phyloP scores from a whole-genome alignment of 202 grass and related monocot species.

The Schoenoplectus triqueter region DNA sequence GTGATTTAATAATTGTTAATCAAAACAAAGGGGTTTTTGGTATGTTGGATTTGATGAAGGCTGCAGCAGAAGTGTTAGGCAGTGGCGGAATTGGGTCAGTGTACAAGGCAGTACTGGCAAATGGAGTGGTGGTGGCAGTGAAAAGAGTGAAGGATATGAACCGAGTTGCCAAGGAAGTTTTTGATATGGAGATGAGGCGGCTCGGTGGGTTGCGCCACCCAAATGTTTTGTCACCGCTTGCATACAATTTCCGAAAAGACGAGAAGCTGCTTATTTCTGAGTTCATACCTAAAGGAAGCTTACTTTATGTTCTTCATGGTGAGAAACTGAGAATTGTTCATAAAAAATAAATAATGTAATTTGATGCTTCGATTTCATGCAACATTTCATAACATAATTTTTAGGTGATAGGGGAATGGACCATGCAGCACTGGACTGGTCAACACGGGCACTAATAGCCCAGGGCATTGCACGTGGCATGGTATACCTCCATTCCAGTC shows the following conservation, averaged over 20 bases:
- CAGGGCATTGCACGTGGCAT: slow-evolving; percentile 57
- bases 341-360: background rate
- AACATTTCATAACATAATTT: background rate
- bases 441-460: slow-evolving; percentile 59
- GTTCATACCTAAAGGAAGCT: slow-evolving; percentile 86
- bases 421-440: slow-evolving; percentile 75
- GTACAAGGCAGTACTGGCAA: slow-evolving; percentile 83
- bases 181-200: slow-evolving; percentile 64
- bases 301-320: slow-evolving; percentile 86
- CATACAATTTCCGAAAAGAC: slow-evolving; percentile 75
- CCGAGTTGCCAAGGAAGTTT: slow-evolving; percentile 54
- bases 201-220: slow-evolving; percentile 59
- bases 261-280: slow-evolving; percentile 87
- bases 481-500: slow-evolving; percentile 60
- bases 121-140: slow-evolving; percentile 59
- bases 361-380: slow-evolving; percentile 6
- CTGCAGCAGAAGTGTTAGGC: slow-evolving; percentile 74
- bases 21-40: slow-evolving; percentile 70
- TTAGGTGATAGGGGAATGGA: slow-evolving; percentile 76
- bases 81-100: slow-evolving; percentile 60
- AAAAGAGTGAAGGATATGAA: slow-evolving; percentile 92
- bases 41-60: slow-evolving; percentile 86
- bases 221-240: slow-evolving; percentile 75
- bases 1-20: slow-evolving; percentile 73
- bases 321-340: slow-evolving; percentile 19